phyloP scores from a whole-genome alignment of 192 early-diverging fungal genomes.

The Umbelopsis vinacea region DNA sequence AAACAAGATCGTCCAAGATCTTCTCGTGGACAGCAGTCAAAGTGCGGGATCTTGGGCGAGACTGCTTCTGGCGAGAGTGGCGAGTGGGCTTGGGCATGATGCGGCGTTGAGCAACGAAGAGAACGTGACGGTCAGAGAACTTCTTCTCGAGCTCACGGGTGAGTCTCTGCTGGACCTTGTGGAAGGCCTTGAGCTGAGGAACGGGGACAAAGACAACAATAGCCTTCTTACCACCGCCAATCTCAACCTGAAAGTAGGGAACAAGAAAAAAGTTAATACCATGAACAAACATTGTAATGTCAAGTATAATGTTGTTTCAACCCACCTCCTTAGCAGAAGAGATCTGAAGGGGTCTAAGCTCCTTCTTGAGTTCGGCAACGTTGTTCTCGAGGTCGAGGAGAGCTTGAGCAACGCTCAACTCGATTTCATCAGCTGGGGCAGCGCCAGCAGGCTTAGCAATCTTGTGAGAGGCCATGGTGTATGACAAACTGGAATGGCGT shows the following conservation, averaged over 20 bases:
- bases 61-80: constrained; percentile 88
- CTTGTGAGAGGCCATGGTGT: constrained; percentile 43
- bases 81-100: constrained; percentile 94
- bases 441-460: constrained; percentile 45
- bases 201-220: constrained; percentile 97
- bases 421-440: constrained; percentile 73
- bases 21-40: constrained; percentile 96
- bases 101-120: constrained; percentile 91
- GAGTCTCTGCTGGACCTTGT: constrained; percentile 92
- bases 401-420: constrained; percentile 94
- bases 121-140: constrained; percentile 99
- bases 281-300: background rate
- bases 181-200: constrained; percentile 90
- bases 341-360: constrained; percentile 95
- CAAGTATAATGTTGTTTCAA: background rate
- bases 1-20: constrained; percentile 96
- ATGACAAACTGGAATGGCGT: constrained; percentile 1
- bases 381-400: constrained; percentile 94
- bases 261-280: background rate
- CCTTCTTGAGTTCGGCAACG: constrained; percentile 96
- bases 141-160: constrained; percentile 99
- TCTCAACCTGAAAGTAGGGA: constrained; percentile 66
- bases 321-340: constrained; percentile 90
- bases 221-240: constrained; percentile 95
- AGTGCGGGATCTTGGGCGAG: constrained; percentile 94